These are phyloP conservation scores for Lachancea waltii DNA, from an alignment of 805 yeast species.

Conservation along the genomic window DNA sequence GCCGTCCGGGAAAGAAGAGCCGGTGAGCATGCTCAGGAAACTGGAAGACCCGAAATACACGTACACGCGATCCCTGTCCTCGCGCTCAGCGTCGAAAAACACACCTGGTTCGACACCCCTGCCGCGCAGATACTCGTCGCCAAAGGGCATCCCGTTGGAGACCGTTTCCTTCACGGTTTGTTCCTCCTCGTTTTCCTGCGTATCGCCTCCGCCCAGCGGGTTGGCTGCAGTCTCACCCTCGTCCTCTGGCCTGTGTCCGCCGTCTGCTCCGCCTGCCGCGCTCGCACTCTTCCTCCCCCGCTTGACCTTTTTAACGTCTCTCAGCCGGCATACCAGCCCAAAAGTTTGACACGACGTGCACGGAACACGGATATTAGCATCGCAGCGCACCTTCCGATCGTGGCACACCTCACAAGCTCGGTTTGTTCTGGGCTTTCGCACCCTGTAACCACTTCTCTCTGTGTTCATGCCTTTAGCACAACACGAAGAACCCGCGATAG, in stretches of 20 bases:
- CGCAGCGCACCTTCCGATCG: constrained; percentile 8
- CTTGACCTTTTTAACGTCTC: constrained; percentile 5
- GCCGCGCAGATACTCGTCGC: constrained; percentile 9
- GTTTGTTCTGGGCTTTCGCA: constrained; percentile 5
- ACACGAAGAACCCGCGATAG: too few relatives aligned
- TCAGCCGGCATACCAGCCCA: constrained; percentile 8
- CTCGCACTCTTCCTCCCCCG: neutral
- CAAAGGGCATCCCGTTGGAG: constrained; percentile 9
- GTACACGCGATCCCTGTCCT: constrained; percentile 7
- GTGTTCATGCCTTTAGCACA: too few relatives aligned
- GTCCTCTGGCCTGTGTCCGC: neutral
- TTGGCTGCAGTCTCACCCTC: neutral
- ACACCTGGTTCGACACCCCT: constrained; percentile 9
- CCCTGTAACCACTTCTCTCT: constrained; percentile 4
- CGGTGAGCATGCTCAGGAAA: constrained; percentile 6
- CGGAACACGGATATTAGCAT: constrained; percentile 6
- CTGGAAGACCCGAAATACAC: constrained; percentile 9
- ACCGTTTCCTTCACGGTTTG: constrained; percentile 7
- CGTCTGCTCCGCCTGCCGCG: constrained; percentile 2
- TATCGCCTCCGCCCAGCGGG: neutral
- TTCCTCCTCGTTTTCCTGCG: constrained; percentile 2
- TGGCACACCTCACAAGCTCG: constrained; percentile 10
- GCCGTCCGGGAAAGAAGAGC: constrained; percentile 6
- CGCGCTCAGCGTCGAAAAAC: constrained; percentile 7
- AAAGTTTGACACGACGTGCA: constrained; percentile 10